Conservation (phyloP, 2,329 filamentous ascomycete genomes). For the Tolypocladium ovalisporum region DNA sequence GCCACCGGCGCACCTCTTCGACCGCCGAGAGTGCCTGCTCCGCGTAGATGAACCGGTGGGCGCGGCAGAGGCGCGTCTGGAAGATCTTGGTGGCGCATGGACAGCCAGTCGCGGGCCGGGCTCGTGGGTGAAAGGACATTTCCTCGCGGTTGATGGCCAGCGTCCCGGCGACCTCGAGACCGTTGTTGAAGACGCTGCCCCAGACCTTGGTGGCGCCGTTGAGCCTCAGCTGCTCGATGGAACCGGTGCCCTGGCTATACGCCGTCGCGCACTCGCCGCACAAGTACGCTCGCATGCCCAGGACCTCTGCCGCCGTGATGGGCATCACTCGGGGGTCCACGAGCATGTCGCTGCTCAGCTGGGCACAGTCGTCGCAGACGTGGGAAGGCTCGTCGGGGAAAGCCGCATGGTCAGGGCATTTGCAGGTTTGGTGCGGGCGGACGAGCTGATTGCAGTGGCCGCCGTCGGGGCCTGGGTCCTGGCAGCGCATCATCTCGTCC, state of each 20-base stretch:
- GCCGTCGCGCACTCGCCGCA: constrained; percentile 18
- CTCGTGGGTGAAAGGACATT: background rate
- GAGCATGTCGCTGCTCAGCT: constrained; percentile 8
- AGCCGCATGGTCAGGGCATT: background rate
- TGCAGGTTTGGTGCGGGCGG: background rate
- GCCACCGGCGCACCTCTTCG: constrained; percentile 16
- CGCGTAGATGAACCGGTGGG: constrained; percentile 21
- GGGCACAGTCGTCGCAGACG: constrained; percentile 14
- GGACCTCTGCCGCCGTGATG: constrained; percentile 12
- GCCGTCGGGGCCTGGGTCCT: background rate
- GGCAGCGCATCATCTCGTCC: background rate
- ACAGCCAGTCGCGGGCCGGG: constrained; percentile 22
- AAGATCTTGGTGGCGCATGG: constrained; percentile 24
- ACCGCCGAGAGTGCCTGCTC: constrained; percentile 11
- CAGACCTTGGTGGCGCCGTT: constrained; percentile 14
- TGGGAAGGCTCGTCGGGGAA: background rate
- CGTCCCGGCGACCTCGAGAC: background rate
- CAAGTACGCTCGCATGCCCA: constrained; percentile 23
- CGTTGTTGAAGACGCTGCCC: constrained; percentile 8
- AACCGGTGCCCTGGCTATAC: constrained; percentile 1
- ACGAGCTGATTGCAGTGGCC: background rate
- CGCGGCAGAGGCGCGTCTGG: constrained; percentile 18
- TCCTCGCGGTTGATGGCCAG: background rate
- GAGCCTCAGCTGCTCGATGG: background rate
- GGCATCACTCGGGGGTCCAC: constrained; percentile 1